phyloP scores from a whole-genome alignment of 2,329 filamentous ascomycete genomes.

The Pseudocercospora crystallina region DNA sequence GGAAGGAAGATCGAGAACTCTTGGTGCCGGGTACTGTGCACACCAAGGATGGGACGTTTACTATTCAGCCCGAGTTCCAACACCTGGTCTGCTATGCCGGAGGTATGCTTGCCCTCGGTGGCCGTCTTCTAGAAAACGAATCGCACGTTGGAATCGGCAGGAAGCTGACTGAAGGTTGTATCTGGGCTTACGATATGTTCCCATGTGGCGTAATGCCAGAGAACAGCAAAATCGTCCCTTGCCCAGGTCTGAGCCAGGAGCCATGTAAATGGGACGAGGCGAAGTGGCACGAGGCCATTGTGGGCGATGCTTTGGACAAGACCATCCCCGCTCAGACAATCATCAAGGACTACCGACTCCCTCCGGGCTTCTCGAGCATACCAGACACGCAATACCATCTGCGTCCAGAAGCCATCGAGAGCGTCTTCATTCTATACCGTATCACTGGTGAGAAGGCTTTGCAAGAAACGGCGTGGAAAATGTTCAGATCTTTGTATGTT shows the following conservation, averaged over 20 bases:
- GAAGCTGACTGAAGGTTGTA: constrained; percentile 62
- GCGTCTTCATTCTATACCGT: constrained; percentile 74
- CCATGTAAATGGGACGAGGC: constrained; percentile 48
- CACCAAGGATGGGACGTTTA: constrained; percentile 20
- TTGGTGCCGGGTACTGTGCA: constrained; percentile 51
- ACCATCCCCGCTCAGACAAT: constrained; percentile 26
- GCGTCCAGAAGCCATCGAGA: constrained; percentile 77
- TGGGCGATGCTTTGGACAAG: constrained; percentile 31
- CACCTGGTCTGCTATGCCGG: constrained; percentile 71
- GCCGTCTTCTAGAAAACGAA: constrained; percentile 57
- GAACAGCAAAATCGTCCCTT: constrained; percentile 52
- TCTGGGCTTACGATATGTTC: constrained; percentile 61
- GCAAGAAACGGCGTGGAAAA: constrained; percentile 70
- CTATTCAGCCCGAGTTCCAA: constrained; percentile 46
- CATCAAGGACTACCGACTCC: constrained; percentile 48
- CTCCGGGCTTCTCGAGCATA: constrained; percentile 57
- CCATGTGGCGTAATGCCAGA: constrained; percentile 64
- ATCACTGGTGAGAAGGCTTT: constrained; percentile 66
- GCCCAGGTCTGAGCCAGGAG: constrained; percentile 37
- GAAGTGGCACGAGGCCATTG: constrained; percentile 42
- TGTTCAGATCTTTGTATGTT: constrained; percentile 66
- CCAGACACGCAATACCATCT: constrained; percentile 63
- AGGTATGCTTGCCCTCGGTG: constrained; percentile 68
- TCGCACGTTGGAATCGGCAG: constrained; percentile 58
- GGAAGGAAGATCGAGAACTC: constrained; percentile 41